phyloP scores from a whole-genome alignment of 2,329 filamentous ascomycete species.

The Helotiales sp. region DNA sequence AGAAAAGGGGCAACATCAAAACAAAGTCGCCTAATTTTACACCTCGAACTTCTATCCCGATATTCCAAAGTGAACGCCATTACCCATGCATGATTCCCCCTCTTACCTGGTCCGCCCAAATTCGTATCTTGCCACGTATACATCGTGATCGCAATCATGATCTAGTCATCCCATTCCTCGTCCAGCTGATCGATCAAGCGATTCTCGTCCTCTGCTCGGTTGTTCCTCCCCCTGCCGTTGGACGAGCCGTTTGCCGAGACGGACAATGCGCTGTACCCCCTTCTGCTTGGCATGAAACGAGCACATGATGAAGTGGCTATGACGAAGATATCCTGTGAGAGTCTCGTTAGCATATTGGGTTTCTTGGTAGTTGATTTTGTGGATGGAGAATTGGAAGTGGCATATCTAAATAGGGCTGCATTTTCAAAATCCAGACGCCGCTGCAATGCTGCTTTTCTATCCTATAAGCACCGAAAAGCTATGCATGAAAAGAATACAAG shows the following conservation, averaged over 20 bases:
- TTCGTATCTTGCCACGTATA: neutral
- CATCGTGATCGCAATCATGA: neutral
- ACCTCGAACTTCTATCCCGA: conserved; percentile 13
- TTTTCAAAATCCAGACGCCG: conserved; percentile 21
- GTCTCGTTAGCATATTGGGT: conserved; percentile 25
- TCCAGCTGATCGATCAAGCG: conserved; percentile 93
- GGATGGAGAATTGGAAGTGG: conserved; percentile 5
- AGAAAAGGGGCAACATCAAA: neutral
- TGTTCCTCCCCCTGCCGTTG: conserved; percentile 41
- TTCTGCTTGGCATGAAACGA: conserved; percentile 64
- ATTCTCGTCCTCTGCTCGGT: conserved; percentile 77
- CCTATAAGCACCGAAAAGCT: conserved; percentile 21
- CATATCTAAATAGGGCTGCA: conserved; percentile 12
- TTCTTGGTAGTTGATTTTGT: conserved; percentile 9
- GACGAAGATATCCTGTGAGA: conserved; percentile 66
- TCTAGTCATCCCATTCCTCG: conserved; percentile 92
- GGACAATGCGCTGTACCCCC: conserved; percentile 71
- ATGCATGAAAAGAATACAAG: conserved; percentile 17
- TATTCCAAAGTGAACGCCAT: conserved; percentile 1
- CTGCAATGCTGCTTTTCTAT: conserved; percentile 35
- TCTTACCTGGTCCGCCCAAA: neutral
- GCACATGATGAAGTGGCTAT: conserved; percentile 73
- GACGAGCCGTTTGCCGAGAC: conserved; percentile 56
- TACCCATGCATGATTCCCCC: conserved; percentile 1
- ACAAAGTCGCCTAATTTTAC: conserved; percentile 10